Evolutionary conservation across 306 rosid species (phyloP), one percentile per base, ranked within the genome.

Genomic region (Styphnolobium japonicum): DNA sequence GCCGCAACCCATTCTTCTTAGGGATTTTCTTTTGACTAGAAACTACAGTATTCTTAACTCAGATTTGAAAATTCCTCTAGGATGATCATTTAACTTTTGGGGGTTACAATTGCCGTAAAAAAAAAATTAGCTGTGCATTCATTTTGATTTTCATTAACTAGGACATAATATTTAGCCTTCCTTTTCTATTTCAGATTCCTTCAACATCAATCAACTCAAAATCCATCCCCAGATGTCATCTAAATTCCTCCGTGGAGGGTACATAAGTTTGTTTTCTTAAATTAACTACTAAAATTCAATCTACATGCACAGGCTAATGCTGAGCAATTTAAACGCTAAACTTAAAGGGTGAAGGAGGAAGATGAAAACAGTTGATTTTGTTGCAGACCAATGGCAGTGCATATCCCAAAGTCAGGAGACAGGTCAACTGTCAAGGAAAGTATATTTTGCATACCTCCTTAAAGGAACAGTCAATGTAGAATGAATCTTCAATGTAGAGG

Each of bases 391-490:
- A 57, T 57, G 57, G 39, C 45, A 58, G 7, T 23, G 19, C 52
- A 21, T 37, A 53, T 67, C 33, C 69, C 48, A 78, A 63, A 68
- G 43, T 74, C 45, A 63, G 57, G 45, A 82, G 25, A 45, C 7
- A 52, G 33, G 60, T 12, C 67, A 82, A 31, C 36, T 19, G 15
- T 29, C 48, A 6, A 23, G 21, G 45, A 63, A 51, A 74, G 39
- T 27, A 52, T 61, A 56, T 33, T 57, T 45, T 55, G 64, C 71
- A 39, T 87, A 94, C 98, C 95, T 92, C 82, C 80, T 95, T 56
- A 91, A 43, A 84, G 94, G 97, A 87, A 88, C 89, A 12, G 91
- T 55, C 31, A 89, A 74, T 33, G 88, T 81, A 40, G 92, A 83
- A 42, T 88, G 94, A 77, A 82, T 70, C 71, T 87, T 89, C 84